Evolutionary conservation across 257 asterid species (phyloP), one percentile per base, ranked within the genome.

Genomic region (Sherardia arvensis): DNA sequence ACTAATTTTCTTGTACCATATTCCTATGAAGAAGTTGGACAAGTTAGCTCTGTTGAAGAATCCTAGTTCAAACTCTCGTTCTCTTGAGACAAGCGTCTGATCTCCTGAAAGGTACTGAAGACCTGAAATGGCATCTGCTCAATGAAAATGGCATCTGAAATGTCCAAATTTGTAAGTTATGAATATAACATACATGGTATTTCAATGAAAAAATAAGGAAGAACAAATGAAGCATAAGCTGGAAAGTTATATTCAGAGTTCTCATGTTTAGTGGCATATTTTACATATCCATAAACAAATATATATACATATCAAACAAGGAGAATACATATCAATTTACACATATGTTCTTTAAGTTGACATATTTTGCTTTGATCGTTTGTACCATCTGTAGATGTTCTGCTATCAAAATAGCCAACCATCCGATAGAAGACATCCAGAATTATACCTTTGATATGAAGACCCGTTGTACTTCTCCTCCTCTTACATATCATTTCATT

Each of bases 41-140:
- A 71, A 45, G 4, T 54, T 71, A 40, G 78, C 79, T 45, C 78
- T 75, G 28, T n/a, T 20, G 69, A 76, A 79, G 76, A 79, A 79
- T 17, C 84, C 84, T 17, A 79, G 81, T 47, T 22, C 67, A 65
- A 79, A 80, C 59, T 53, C 66, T n/a, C 73, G 76, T 26, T 40
- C 73, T 27, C 62, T 54, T 30, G 85, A 80, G 48, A 55, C 9
- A 43, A 80, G 58, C 29, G 74, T 77, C 34, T 74, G 80, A 67
- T 76, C 68, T 14, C 80, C 85, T 34, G 83, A 74, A 29, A 79
- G 78, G 25, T 78, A 25, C 61, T 77, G 80, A 53, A 68, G 58
- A 43, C 59, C 69, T 25, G 73, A 69, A n/a, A 80, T 77, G 69
- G 77, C 60, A 68, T 80, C 83, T 51, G 77, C 80, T 64, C 72